Conservation (phyloP, 108 stramenopile species). For the Phaeodactylum tricornutum region DNA sequence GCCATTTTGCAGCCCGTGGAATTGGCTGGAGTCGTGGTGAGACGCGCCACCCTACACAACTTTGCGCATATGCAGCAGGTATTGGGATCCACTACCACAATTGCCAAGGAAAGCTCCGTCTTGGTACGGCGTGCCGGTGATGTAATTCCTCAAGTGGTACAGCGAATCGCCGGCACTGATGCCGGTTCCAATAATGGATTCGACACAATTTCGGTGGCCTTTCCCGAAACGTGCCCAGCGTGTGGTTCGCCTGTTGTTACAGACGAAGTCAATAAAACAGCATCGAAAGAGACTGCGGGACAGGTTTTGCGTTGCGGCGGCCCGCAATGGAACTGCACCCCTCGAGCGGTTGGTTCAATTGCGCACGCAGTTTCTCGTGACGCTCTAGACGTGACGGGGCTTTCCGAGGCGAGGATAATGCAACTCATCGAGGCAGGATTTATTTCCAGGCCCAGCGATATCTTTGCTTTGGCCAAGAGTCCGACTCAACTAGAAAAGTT, state of each 20-base stretch:
- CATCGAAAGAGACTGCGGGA: constrained; percentile 19
- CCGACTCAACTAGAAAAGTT: constrained; percentile 27
- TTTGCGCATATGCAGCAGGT: constrained; percentile 64
- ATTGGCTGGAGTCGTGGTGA: constrained; percentile 70
- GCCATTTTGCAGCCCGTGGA: constrained; percentile 80
- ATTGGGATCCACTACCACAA: constrained; percentile 9
- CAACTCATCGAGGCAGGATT: constrained; percentile 45
- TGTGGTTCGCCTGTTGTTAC: constrained; percentile 57
- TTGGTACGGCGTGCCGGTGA: constrained; percentile 78
- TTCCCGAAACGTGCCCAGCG: constrained; percentile 57
- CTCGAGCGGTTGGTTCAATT: constrained; percentile 58
- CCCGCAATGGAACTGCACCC: constrained; percentile 61
- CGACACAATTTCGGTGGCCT: constrained; percentile 34
- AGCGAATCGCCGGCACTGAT: constrained; percentile 19
- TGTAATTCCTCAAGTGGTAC: constrained; percentile 83
- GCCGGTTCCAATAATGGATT: constrained; percentile 5
- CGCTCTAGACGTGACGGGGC: constrained; percentile 66
- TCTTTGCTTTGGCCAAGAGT: constrained; percentile 27
- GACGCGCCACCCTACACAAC: constrained; percentile 88
- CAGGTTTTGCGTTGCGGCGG: constrained; percentile 72
- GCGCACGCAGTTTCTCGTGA: constrained; percentile 67
- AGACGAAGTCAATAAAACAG: constrained; percentile 8
- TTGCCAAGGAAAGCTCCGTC: constrained; percentile 14
- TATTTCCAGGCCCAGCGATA: constrained; percentile 54
- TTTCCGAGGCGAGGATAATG: constrained; percentile 56